A percentile compares a stretch with the other conserved stretches of the same genome.
Evolutionary conservation across 305 asterid species (phyloP).

Genomic region (Rubia occidens): DNA sequence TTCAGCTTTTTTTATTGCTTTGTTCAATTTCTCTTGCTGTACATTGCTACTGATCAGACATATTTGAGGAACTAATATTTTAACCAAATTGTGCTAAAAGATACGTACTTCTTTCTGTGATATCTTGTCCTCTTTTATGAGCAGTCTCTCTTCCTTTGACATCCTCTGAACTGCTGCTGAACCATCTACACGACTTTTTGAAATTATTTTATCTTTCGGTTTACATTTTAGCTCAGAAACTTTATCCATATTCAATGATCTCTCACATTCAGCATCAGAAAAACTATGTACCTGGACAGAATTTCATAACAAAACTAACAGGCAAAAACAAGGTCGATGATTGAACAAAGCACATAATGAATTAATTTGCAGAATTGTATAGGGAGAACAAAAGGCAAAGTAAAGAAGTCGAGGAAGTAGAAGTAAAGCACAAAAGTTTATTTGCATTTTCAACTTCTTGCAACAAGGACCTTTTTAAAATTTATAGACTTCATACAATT

Average conservation of each 20-base stretch:
- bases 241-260: constrained; percentile 22
- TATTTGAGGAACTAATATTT: not conserved
- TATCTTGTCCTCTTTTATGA: constrained; percentile 67
- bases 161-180: constrained; percentile 30
- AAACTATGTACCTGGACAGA: constrained; percentile 33
- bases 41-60: constrained; percentile 25
- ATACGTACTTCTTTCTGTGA: constrained; percentile 60
- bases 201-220: constrained; percentile 25
- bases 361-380: not conserved
- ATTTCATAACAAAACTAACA: constrained; percentile 19
- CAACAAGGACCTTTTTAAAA: not conserved
- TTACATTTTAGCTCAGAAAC: constrained; percentile 14
- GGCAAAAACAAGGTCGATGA: not conserved
- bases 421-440: not conserved
- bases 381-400: not conserved
- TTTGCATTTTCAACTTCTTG: constrained; percentile 5
- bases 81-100: constrained; percentile 10
- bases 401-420: not conserved
- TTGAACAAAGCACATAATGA: not conserved
- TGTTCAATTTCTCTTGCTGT: constrained; percentile 73
- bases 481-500: not conserved
- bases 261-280: constrained; percentile 29
- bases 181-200: constrained; percentile 30
- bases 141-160: constrained; percentile 67
- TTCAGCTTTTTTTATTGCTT: constrained; percentile 69